phyloP scores from a whole-genome alignment of 2,329 filamentous ascomycete genomes.

The Teratosphaeria zuluensis region DNA sequence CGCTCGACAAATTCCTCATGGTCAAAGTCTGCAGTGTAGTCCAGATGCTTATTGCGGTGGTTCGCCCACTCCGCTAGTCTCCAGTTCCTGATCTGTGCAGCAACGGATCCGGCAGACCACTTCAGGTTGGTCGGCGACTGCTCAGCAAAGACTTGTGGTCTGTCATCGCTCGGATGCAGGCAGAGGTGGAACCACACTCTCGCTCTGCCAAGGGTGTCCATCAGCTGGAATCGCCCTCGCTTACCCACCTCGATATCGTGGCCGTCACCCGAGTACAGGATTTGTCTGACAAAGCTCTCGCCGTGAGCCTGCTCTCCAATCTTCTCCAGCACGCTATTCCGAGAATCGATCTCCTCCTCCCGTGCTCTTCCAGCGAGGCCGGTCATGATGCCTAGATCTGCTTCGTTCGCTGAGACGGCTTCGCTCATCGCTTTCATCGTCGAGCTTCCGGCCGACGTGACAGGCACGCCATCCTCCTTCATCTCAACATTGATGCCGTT shows the following conservation, averaged over 20 bases:
- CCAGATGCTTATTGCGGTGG: constrained; percentile 76
- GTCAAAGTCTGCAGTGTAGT: constrained; percentile 96
- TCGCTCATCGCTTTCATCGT: constrained; percentile 80
- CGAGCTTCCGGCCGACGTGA: constrained; percentile 64
- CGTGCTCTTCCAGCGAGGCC: constrained; percentile 60
- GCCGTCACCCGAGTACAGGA: constrained; percentile 69
- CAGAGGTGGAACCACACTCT: constrained; percentile 92
- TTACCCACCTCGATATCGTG: constrained; percentile 75
- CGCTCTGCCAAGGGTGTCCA: constrained; percentile 66
- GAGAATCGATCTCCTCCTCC: constrained; percentile 69
- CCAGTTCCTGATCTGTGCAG: constrained; percentile 87
- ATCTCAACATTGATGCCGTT: constrained; percentile 92
- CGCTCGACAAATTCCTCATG: constrained; percentile 81
- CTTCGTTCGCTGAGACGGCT: constrained; percentile 65
- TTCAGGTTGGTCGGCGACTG: constrained; percentile 64
- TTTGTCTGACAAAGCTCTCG: constrained; percentile 69
- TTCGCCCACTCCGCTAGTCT: constrained; percentile 95
- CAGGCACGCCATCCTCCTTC: constrained; percentile 86
- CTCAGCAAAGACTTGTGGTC: constrained; percentile 63
- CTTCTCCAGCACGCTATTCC: constrained; percentile 77
- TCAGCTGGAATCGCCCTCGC: constrained; percentile 67
- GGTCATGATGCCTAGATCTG: constrained; percentile 66
- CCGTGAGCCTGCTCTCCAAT: constrained; percentile 71
- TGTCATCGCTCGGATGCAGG: constrained; percentile 82
- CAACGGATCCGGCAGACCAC: constrained; percentile 90